Base-by-base conservation (phyloP, 805 yeast genomes). In the Candida boleticola region DNA sequence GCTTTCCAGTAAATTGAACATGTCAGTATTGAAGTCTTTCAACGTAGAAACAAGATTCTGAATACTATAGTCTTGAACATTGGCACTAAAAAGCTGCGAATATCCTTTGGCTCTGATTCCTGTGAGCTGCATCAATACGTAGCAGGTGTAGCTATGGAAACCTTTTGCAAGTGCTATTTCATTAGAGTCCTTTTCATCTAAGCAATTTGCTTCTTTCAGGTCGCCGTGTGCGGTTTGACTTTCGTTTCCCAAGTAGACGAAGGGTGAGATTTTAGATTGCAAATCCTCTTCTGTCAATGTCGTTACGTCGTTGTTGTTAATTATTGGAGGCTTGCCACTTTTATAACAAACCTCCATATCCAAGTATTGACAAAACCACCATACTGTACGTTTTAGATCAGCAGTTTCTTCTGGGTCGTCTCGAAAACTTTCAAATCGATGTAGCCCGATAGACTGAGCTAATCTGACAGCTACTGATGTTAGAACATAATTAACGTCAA, bases 391-490 rank as follows among this genome's bases (percentile, higher is more conserved):
- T 30, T 70, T 54, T 18, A 48, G 40, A 9, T 30, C 36, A 22
- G 50, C 56, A 22, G 61, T 68, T 16, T 46, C 58, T 1, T 40
- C 36, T 1, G 57, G 40, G 18, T 64, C 44, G 16, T 51, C 44
- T 11, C 35, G 45, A 29, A 53, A 58, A 3, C 63, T 49, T 41
- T 68, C 73, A n/a, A 44, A 39, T 7, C 72, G 47, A 48, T 69
- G 74, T 38, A 69, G 51, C 1, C 75, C 75, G 33, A 68, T 52
- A 34, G 66, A 72, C 44, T 68, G 73, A 2, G 73, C 73, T 46
- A 52, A 65, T 30, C 73, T 49, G 2, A 67, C 59, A 0, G 72
- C 73, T 23, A 66, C 57, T 1, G 67, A 50, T 3, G 55, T 47
- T 10, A 68, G 45, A 6, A 59, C 54, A 47, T 59, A 63, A 40